Conservation (phyloP, 2,329 filamentous ascomycete species). For the Xylaria sp. region DNA sequence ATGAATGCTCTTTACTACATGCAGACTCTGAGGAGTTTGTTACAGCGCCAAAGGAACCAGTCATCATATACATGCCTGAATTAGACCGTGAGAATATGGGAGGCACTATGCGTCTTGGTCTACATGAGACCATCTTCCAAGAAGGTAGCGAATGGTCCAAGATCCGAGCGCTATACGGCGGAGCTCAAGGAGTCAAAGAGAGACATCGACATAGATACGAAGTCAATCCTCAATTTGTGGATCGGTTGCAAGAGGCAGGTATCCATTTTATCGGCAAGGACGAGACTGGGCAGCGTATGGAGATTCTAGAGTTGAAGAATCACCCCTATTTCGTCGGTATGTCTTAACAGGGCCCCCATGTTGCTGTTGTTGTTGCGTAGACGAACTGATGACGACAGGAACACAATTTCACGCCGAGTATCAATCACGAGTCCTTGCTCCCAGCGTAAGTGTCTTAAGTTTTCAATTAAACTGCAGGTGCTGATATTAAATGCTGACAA, state of each 20-base stretch:
- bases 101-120: constrained; percentile 87
- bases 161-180: constrained; percentile 78
- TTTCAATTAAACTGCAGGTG: not conserved
- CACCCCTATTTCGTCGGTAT: constrained; percentile 79
- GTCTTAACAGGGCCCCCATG: not conserved
- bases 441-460: constrained; percentile 48
- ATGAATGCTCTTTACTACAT: constrained; percentile 71
- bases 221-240: constrained; percentile 83
- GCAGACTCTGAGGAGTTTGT: constrained; percentile 68
- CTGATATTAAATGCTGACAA: constrained; percentile 20
- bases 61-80: constrained; percentile 94
- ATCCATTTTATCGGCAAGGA: constrained; percentile 84
- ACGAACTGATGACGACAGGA: constrained; percentile 21
- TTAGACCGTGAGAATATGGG: constrained; percentile 69
- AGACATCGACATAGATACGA: constrained; percentile 91
- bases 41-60: constrained; percentile 68
- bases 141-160: constrained; percentile 79
- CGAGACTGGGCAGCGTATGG: constrained; percentile 80
- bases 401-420: constrained; percentile 89
- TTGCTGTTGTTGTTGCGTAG: not conserved
- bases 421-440: constrained; percentile 76
- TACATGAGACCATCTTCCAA: constrained; percentile 80
- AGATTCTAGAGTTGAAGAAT: constrained; percentile 82
- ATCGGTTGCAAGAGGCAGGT: constrained; percentile 73
- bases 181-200: constrained; percentile 68